Evolutionary conservation across 2,329 filamentous ascomycete genomes (phyloP).

Genomic region (Westerdykella ornata): DNA sequence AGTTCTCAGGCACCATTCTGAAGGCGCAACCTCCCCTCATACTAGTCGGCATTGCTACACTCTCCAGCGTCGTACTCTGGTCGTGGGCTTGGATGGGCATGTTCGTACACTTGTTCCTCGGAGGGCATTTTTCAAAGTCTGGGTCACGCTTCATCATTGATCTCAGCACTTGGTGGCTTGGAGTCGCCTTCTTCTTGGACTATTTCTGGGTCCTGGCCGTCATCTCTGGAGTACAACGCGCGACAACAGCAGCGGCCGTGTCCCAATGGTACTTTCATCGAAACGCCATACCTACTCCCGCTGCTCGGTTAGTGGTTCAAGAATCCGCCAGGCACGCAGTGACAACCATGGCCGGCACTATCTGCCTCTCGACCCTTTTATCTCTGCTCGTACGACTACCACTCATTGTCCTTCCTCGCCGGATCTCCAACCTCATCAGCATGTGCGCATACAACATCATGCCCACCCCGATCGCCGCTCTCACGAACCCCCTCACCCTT

Average conservation of each 20-base stretch:
- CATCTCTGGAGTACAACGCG: slow-evolving; percentile 79
- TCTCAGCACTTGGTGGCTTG: slow-evolving; percentile 88
- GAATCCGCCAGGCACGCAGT: slow-evolving; percentile 76
- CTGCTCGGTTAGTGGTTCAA: slow-evolving; percentile 71
- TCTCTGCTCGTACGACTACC: slow-evolving; percentile 76
- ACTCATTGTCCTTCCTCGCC: slow-evolving; percentile 71
- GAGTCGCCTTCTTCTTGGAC: slow-evolving; percentile 83
- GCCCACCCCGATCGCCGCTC: slow-evolving; percentile 73
- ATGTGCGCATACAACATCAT: slow-evolving; percentile 73
- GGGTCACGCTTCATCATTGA: slow-evolving; percentile 69
- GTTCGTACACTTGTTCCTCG: slow-evolving; percentile 92
- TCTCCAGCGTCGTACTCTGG: slow-evolving; percentile 73
- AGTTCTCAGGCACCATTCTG: slow-evolving; percentile 85
- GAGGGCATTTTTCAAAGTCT: slow-evolving; percentile 67
- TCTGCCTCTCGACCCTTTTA: slow-evolving; percentile 80
- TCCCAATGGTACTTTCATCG: slow-evolving; percentile 99
- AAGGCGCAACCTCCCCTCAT: slow-evolving; percentile 77
- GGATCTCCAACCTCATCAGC: slow-evolving; percentile 61
- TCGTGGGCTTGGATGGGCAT: slow-evolving; percentile 96
- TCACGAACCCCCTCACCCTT: slow-evolving; percentile 86
- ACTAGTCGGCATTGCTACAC: slow-evolving; percentile 70
- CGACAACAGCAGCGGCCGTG: slow-evolving; percentile 88
- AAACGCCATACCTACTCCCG: slow-evolving; percentile 67
- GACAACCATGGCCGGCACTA: slow-evolving; percentile 84
- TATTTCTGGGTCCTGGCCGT: slow-evolving; percentile 93